These are phyloP conservation scores for Pisolithus orientalis DNA, from an alignment of 768 basidiomycete genomes.

Conservation along the genomic window DNA sequence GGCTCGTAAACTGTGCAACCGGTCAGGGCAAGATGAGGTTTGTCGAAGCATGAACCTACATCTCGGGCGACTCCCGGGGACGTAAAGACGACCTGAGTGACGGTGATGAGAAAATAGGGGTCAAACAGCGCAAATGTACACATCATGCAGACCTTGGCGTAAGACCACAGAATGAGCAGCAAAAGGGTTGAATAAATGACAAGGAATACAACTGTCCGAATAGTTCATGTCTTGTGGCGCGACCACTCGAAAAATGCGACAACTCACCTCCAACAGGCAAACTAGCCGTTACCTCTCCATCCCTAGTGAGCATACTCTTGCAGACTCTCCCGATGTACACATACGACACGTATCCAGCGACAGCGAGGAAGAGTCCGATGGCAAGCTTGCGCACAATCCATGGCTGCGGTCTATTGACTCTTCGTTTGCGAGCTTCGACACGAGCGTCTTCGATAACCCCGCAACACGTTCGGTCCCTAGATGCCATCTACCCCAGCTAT, in stretches of 20 bases:
- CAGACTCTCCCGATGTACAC: constrained; percentile 74
- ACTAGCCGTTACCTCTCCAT: constrained; percentile 38
- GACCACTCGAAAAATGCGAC: background rate
- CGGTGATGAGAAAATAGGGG: background rate
- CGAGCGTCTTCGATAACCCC: constrained; percentile 49
- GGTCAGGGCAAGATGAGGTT: background rate
- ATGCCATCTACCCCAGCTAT: background rate
- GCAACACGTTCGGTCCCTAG: constrained; percentile 29
- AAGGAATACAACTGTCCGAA: constrained; percentile 54
- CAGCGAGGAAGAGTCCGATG: constrained; percentile 49
- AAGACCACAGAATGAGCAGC: constrained; percentile 75
- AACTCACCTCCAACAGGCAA: constrained; percentile 63
- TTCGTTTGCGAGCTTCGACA: constrained; percentile 30
- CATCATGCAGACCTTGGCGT: constrained; percentile 50
- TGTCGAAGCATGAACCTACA: constrained; percentile 35
- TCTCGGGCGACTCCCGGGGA: constrained; percentile 65
- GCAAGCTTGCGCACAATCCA: constrained; percentile 71
- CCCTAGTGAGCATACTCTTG: constrained; percentile 57
- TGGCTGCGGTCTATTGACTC: constrained; percentile 49
- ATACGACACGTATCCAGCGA: constrained; percentile 66
- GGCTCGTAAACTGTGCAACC: constrained; percentile 20
- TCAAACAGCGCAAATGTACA: background rate
- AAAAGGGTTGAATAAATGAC: constrained; percentile 57
- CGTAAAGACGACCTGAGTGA: constrained; percentile 51
- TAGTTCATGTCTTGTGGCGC: constrained; percentile 2